Conservation (phyloP, 2,329 filamentous ascomycete genomes). For the Trichoderma sp. region DNA sequence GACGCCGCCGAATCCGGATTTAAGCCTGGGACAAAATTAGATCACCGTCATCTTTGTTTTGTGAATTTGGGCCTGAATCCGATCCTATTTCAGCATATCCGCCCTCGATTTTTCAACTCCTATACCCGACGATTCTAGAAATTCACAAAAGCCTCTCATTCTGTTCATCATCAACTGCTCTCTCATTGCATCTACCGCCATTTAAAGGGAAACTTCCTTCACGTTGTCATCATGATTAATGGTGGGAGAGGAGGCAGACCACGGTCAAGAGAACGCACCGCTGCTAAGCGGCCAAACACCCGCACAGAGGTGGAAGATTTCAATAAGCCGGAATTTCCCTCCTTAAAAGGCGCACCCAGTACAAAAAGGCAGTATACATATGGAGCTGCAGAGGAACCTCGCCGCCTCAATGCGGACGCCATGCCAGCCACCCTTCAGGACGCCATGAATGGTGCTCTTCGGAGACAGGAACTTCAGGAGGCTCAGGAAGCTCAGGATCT, state of each 20-base stretch:
- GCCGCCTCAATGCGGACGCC: constrained; percentile 15
- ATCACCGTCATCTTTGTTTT: neutral
- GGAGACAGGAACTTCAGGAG: constrained; percentile 13
- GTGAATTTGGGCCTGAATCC: neutral
- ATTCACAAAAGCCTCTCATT: neutral
- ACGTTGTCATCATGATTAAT: constrained; percentile 1
- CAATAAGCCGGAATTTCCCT: constrained; percentile 28
- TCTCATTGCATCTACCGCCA: neutral
- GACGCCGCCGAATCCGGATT: neutral
- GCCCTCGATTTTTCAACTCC: neutral
- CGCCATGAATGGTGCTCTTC: constrained; percentile 9
- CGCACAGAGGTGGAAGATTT: constrained; percentile 19
- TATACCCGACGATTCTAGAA: neutral
- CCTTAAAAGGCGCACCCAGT: constrained; percentile 34
- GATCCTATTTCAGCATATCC: constrained; percentile 13
- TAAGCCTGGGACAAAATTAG: neutral
- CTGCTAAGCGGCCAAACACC: constrained; percentile 8
- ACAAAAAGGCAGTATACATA: constrained; percentile 39
- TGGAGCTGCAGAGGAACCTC: constrained; percentile 37
- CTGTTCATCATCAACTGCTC: neutral
- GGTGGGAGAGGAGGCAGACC: constrained; percentile 8
- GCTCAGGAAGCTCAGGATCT: neutral
- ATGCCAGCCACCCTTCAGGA: constrained; percentile 1
- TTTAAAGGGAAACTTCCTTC: neutral
- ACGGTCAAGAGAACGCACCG: constrained; percentile 21